These are phyloP conservation scores for Penicillium sp. DNA, from an alignment of 2,329 filamentous ascomycete species.

Conservation along the genomic window DNA sequence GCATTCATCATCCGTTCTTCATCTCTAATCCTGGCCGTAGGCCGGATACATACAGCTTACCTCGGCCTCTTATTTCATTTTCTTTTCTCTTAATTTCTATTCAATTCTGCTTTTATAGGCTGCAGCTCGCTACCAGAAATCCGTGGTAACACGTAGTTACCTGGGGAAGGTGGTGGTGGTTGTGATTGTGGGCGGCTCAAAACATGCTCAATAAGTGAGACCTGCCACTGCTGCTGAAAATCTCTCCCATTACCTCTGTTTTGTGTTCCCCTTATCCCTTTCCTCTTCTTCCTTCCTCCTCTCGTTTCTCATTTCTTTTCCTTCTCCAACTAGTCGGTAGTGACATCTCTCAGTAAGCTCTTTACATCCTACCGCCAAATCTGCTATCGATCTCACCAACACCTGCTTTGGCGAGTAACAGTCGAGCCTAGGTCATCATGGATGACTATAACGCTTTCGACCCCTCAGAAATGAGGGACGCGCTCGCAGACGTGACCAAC, in stretches of 20 bases:
- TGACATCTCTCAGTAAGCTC: neutral
- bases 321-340: conserved; percentile 1
- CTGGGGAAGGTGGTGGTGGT: neutral
- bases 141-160: neutral
- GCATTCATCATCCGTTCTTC: neutral
- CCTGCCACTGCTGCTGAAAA: neutral
- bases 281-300: conserved; percentile 9
- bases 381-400: neutral
- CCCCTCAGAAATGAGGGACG: conserved; percentile 27
- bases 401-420: neutral
- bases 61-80: neutral
- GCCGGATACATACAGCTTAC: neutral
- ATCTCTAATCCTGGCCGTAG: neutral
- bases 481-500: conserved; percentile 27
- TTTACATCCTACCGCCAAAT: neutral
- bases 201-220: conserved; percentile 7
- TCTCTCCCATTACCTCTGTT: neutral
- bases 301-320: neutral
- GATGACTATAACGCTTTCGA: conserved; percentile 28
- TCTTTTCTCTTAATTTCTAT: too few species aligned
- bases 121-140: neutral
- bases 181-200: neutral
- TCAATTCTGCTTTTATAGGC: neutral
- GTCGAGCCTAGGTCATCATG: neutral
- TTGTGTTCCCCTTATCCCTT: neutral